Base-by-base conservation (phyloP, 352 stramenopile genomes). In the Phytophthora ramorum region DNA sequence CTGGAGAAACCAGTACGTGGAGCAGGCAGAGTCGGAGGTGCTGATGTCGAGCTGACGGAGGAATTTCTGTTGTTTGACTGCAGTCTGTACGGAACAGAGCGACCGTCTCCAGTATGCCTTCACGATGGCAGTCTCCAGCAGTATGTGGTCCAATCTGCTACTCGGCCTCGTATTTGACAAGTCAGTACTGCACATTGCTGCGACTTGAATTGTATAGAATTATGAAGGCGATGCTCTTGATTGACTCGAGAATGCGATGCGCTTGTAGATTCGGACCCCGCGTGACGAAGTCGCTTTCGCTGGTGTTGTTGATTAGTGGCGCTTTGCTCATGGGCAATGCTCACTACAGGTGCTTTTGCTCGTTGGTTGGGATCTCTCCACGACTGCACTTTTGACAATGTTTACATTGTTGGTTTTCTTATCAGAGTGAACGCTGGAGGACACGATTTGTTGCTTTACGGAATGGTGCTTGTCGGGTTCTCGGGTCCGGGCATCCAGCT, bases 391-490 rank as follows among this genome's bases (percentile, higher is more conserved):
- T 46, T 34, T 60, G 35, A 66, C 49, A 3, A 17, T 48, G 6
- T 34, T 46, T 57, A 4, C 4, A 57, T 14, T 58, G 2, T 47
- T 7, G 17, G 3, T 6, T 28, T 46, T 19, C 13, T 61, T 17
- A 41, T 35, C 28, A 85, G 73, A 48, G 51, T 52, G 38, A 66
- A 64, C 22, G 50, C 34, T 20, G 58, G 73, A 61, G 76, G 55
- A 24, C 44, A 72, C 7, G 76, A 89, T 38, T 26, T 83, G n/a
- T 55, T 92, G 44, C 70, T 93, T 8, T 79, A 74, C 4, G 84
- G 78, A 43, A 89, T 93, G 76, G 56, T 79, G 26, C 66, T 93
- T 38, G 68, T 90, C 6, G 84, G 80, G 1, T 89, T 93, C 52
- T 77, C 78, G 0, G 84, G 84, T 3, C 83, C 84, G 0, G 84